These are phyloP conservation scores for Candida maltosa DNA, from an alignment of 805 yeast genomes.

Conservation along the genomic window DNA sequence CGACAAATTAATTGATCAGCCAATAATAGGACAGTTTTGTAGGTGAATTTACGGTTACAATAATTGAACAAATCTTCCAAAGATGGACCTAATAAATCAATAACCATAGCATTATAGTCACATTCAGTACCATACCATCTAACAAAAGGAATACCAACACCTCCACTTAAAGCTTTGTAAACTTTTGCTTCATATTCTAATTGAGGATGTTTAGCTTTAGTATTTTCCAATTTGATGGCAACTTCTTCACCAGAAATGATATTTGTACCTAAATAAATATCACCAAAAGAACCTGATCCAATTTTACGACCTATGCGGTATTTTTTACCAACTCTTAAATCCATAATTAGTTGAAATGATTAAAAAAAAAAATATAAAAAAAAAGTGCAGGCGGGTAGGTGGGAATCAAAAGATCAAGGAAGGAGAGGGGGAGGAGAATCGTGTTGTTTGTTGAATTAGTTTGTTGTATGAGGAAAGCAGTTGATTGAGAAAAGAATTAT, in stretches of 20 bases:
- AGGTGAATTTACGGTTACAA: constrained; percentile 89
- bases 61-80: constrained; percentile 94
- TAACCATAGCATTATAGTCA: constrained; percentile 95
- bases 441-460: no score
- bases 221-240: constrained; percentile 90
- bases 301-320: constrained; percentile 91
- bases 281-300: constrained; percentile 97
- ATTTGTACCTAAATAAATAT: constrained; percentile 89
- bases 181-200: constrained; percentile 96
- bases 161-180: constrained; percentile 90
- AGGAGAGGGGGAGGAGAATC: no score
- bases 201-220: constrained; percentile 93
- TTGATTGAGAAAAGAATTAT: no score
- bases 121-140: constrained; percentile 96
- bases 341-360: no score
- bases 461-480: no score
- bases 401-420: not conserved
- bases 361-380: not conserved
- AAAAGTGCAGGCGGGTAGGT: not conserved
- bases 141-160: constrained; percentile 94
- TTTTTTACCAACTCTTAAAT: constrained; percentile 70
- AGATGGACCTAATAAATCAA: constrained; percentile 92
- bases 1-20: constrained; percentile 95
- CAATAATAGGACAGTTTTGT: constrained; percentile 85
- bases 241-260: constrained; percentile 96